Percentiles rank a stretch among this genome's conserved stretches.
Conservation (phyloP, 2,329 filamentous ascomycete genomes). For the Neopestalotiopsis clavispora region DNA sequence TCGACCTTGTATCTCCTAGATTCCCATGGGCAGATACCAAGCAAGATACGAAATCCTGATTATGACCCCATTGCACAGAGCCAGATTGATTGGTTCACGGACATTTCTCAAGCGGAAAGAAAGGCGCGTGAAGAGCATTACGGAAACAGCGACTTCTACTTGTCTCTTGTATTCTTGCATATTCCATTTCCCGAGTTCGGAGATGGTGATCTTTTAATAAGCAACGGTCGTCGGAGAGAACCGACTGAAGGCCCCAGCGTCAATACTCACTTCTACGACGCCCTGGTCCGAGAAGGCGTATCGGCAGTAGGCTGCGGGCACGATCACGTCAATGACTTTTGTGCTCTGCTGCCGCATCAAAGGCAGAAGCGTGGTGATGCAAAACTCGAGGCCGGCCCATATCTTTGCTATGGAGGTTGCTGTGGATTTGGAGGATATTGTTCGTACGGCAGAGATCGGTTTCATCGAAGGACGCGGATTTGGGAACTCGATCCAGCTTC, state of each 20-base stretch:
- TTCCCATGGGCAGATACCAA: slow-evolving; percentile 34
- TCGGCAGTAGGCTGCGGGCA: slow-evolving; percentile 36
- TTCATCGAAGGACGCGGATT: slow-evolving; percentile 33
- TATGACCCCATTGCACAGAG: slow-evolving; percentile 35
- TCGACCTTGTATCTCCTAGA: slow-evolving; percentile 35
- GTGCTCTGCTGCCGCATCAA: slow-evolving; percentile 29
- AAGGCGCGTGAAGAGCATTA: slow-evolving; percentile 23
- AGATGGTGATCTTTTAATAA: slow-evolving; percentile 30
- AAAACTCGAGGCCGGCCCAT: slow-evolving; percentile 28
- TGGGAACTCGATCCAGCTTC: slow-evolving; percentile 34
- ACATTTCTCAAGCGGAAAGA: slow-evolving; percentile 31
- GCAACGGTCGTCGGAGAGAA: slow-evolving; percentile 32
- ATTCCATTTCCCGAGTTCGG: slow-evolving; percentile 36
- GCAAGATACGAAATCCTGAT: slow-evolving; percentile 29
- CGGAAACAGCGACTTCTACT: slow-evolving; percentile 23
- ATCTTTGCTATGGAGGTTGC: slow-evolving; percentile 35
- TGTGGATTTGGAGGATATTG: slow-evolving; percentile 37
- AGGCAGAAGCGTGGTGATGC: slow-evolving; percentile 23
- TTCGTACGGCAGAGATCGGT: slow-evolving; percentile 33
- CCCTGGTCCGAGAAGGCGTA: slow-evolving; percentile 32
- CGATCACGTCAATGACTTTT: slow-evolving; percentile 40
- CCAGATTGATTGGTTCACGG: slow-evolving; percentile 38
- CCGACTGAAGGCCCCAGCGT: slow-evolving; percentile 33
- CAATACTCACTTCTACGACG: slow-evolving; percentile 37
- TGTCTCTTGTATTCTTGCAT: slow-evolving; percentile 34